Evolutionary conservation across 192 early-diverging fungal genomes (phyloP).

Genomic region (Backusella australiensis): DNA sequence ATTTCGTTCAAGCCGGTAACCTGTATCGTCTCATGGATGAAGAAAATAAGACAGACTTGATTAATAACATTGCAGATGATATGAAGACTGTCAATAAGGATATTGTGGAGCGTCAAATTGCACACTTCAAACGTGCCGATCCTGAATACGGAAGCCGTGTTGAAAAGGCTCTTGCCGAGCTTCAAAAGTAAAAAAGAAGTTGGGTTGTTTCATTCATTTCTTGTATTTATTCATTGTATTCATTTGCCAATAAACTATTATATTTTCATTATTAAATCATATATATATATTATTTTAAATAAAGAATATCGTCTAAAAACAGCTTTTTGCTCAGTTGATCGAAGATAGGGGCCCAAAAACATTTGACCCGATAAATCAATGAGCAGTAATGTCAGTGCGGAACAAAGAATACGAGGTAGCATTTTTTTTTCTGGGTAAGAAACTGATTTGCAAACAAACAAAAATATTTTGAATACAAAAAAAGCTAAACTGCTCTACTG

Average conservation of each 20-base stretch:
- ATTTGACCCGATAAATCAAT: background rate
- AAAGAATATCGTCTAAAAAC: background rate
- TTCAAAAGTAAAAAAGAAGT: background rate
- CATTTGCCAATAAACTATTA: background rate
- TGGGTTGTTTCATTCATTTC: background rate
- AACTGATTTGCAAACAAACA: background rate
- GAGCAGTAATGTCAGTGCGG: background rate
- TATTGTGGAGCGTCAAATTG: slow-evolving; percentile 68
- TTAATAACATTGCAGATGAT: slow-evolving; percentile 58
- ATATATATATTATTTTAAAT: background rate
- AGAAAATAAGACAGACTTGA: slow-evolving; percentile 60
- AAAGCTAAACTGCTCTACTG: background rate
- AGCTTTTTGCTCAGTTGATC: background rate
- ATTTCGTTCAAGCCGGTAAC: slow-evolving; percentile 65
- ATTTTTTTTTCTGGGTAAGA: background rate
- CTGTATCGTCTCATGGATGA: slow-evolving; percentile 63
- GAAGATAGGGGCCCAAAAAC: background rate
- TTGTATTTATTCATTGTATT: background rate
- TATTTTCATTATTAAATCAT: background rate
- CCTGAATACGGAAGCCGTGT: slow-evolving; percentile 68
- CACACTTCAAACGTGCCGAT: slow-evolving; percentile 69
- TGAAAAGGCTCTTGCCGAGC: slow-evolving; percentile 40
- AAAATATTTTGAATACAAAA: background rate
- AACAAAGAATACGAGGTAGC: background rate
- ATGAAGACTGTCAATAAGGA: slow-evolving; percentile 60